These are phyloP conservation scores for Populus hybrid DNA, from an alignment of 441 rosid species.

Conservation along the genomic window DNA sequence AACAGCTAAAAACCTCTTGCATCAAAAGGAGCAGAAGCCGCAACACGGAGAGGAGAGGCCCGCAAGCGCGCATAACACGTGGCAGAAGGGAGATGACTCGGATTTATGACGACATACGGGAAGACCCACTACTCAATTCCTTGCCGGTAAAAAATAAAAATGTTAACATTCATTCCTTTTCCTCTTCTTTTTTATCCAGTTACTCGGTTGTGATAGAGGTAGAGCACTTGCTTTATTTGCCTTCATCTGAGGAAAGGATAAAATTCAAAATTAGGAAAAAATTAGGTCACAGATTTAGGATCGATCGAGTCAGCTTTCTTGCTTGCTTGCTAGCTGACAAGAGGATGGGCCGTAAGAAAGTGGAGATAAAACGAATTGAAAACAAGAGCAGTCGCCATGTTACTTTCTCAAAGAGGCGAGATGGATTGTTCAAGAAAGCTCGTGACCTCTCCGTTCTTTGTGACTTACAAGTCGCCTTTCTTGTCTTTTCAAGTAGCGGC, in stretches of 20 bases:
- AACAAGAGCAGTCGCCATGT: conserved; percentile 50
- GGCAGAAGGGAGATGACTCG: too few relatives aligned
- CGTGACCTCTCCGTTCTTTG: conserved; percentile 38
- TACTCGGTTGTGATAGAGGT: too few relatives aligned
- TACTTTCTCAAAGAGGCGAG: conserved; percentile 46
- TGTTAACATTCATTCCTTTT: too few relatives aligned
- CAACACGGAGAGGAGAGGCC: too few relatives aligned
- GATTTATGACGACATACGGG: too few relatives aligned
- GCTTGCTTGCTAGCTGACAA: too few relatives aligned
- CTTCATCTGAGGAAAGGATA: neutral
- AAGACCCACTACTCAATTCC: too few relatives aligned
- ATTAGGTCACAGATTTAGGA: neutral
- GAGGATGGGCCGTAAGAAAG: conserved; percentile 49
- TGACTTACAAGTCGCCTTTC: conserved; percentile 27
- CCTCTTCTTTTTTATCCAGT: too few relatives aligned
- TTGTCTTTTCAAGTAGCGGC: conserved; percentile 36
- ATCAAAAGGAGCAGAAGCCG: too few relatives aligned
- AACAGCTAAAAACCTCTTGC: too few relatives aligned
- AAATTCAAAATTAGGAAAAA: neutral
- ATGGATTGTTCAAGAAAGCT: conserved; percentile 42
- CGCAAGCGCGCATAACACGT: too few relatives aligned
- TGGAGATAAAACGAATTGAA: conserved; percentile 52
- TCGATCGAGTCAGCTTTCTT: neutral
- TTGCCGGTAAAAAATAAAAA: too few relatives aligned
- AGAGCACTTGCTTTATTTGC: neutral